Percentiles rank a stretch among this genome's conserved stretches.
These are phyloP conservation scores for Filobasidium uniguttulatum DNA, from an alignment of 1,284 basidiomycete genomes.

Conservation along the genomic window DNA sequence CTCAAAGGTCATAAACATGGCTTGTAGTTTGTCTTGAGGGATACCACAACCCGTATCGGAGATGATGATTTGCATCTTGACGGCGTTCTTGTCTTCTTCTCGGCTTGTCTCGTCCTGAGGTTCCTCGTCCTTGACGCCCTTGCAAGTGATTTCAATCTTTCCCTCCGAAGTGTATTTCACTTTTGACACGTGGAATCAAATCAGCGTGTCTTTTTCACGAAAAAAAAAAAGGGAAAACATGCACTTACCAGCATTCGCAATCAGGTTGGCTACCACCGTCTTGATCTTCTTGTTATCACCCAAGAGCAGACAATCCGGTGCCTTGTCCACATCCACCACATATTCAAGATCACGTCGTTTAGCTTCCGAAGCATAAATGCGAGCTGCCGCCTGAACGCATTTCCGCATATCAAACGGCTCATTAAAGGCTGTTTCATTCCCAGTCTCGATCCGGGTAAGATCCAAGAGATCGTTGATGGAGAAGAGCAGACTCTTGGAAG, in stretches of 20 bases:
- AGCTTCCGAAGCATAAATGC: conserved; percentile 51
- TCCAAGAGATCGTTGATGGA: conserved; percentile 79
- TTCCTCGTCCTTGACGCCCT: too few species aligned
- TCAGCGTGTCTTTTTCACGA: conserved; percentile 3
- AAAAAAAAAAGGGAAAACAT: neutral
- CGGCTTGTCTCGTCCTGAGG: too few species aligned
- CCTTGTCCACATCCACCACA: conserved; percentile 44
- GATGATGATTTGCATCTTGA: conserved; percentile 60
- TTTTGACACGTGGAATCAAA: conserved; percentile 21
- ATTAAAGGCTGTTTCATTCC: conserved; percentile 63
- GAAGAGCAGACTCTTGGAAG: conserved; percentile 65
- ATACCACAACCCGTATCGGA: conserved; percentile 69
- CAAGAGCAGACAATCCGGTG: conserved; percentile 48
- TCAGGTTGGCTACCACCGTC: conserved; percentile 68
- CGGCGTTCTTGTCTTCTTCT: conserved; percentile 18
- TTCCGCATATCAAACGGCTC: conserved; percentile 63
- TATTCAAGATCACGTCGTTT: conserved; percentile 54
- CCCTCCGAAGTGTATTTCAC: conserved; percentile 65
- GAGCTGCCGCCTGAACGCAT: conserved; percentile 56
- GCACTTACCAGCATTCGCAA: conserved; percentile 59
- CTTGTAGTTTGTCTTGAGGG: conserved; percentile 54
- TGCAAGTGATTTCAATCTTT: conserved; percentile 52
- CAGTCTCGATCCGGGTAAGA: conserved; percentile 65
- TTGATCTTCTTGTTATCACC: conserved; percentile 62
- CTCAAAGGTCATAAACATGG: conserved; percentile 75